Base-by-base conservation (phyloP, 2,329 filamentous ascomycete genomes). In the Gnomoniopsis smithogilvyi region DNA sequence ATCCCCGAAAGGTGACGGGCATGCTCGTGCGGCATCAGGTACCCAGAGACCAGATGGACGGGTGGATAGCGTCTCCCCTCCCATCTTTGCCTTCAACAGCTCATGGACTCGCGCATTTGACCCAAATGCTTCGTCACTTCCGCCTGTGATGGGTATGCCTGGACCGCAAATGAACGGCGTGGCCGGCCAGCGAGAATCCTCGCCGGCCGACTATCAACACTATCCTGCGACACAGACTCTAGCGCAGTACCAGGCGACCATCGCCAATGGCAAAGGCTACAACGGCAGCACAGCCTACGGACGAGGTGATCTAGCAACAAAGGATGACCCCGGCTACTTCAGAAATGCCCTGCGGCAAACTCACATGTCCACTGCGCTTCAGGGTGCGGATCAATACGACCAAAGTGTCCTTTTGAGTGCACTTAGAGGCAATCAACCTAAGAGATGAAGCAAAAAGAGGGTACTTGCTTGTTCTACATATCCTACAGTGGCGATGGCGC, bases 131-230 rank as follows among this genome's bases (percentile, higher is more conserved):
- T 72, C 70, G 15, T 70, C 67, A 51, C 59, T 73, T 33, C 70
- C 72, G 7, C 65, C 64, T 2, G 68, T 73, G 34, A 69, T 64
- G 59, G 70, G 69, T 14, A 17, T 72, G 24, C 65, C 67, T 41
- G 30, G 54, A 59, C 33, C 60, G 34, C 59, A 58, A 33, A 14
- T 56, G 19, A 48, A 57, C 17, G 50, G 54, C 8, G 57, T 15
- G 14, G 38, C 50, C 26, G 49, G 50, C 21, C 60, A 56, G 24
- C 45, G 60, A 22, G 60, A 62, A 17, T 8, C 41, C 17, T 51
- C n/a, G n/a, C n/a, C 52, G 30, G 22, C 52, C 11, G 49, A 56
- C 21, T 56, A 56, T 34, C 52, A 60, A 26, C 58, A 55, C 6
- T 36, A 54, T 51, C 15, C 34, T 8, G 30, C 52, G 17, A 17